phyloP scores from a whole-genome alignment of 2,329 filamentous ascomycete species.

The Phoma sp. region DNA sequence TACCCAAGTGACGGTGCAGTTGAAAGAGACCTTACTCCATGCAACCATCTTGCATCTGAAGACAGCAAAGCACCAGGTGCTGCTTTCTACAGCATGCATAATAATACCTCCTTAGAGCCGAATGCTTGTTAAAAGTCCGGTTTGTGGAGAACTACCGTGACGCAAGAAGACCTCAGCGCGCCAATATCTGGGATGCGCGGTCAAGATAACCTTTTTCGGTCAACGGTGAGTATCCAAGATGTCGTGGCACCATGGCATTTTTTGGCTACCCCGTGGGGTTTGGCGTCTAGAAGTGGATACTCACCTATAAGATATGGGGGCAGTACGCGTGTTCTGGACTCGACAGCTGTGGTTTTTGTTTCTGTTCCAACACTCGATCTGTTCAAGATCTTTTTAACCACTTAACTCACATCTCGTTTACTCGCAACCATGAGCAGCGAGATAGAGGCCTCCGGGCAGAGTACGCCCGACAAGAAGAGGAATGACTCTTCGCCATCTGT shows the following conservation, averaged over 20 bases:
- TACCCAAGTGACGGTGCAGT: no score
- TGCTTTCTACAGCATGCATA: not conserved
- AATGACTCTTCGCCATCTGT: slow-evolving; percentile 17
- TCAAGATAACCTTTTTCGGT: not conserved
- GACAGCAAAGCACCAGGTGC: not conserved
- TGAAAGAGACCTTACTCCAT: no score
- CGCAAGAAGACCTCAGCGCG: not conserved
- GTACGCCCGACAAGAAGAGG: slow-evolving; percentile 17
- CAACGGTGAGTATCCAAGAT: slow-evolving; percentile 20
- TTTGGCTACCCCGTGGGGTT: slow-evolving; percentile 21
- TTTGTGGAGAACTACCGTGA: not conserved
- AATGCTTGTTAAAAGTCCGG: not conserved
- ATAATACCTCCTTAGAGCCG: not conserved
- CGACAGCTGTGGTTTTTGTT: not conserved
- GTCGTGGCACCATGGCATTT: slow-evolving; percentile 21
- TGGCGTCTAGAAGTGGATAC: not conserved
- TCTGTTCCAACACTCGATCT: not conserved
- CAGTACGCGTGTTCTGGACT: not conserved
- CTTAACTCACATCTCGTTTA: no score
- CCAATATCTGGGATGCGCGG: not conserved
- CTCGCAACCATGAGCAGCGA: not conserved
- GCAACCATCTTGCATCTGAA: no score
- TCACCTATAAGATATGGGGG: slow-evolving; percentile 4
- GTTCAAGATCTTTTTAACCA: not conserved
- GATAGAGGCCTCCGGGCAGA: slow-evolving; percentile 1